phyloP scores from a whole-genome alignment of 306 rosid species.

The Myrica gale region DNA sequence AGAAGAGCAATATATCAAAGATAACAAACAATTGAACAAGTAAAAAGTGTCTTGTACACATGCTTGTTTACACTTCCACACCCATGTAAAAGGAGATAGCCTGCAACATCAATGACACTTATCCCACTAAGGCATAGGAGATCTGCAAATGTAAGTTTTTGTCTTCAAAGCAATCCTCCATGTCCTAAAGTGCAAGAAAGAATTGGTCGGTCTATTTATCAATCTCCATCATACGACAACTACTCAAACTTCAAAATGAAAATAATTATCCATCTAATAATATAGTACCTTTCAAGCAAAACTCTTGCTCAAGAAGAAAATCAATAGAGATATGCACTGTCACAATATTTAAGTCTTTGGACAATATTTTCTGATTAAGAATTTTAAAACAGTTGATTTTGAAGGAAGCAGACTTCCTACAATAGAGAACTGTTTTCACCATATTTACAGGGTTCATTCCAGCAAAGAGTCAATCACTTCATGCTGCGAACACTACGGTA shows the following conservation, averaged over 20 bases:
- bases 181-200: not conserved
- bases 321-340: not conserved
- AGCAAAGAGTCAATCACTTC: constrained; percentile 5
- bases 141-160: not conserved
- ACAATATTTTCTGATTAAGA: not conserved
- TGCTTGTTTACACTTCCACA: not conserved
- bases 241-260: not conserved
- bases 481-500: not conserved
- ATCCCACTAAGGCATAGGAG: not conserved
- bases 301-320: not conserved
- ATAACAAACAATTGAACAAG: not conserved
- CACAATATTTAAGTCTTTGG: not conserved
- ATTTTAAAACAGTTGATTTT: not conserved
- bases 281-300: not conserved
- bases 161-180: not conserved
- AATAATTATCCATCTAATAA: not conserved
- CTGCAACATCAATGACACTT: not conserved
- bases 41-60: not conserved
- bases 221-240: too few species aligned
- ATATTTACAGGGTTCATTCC: not conserved
- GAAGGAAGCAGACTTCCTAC: not conserved
- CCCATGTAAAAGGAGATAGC: not conserved
- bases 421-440: constrained; percentile 1
- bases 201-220: too few species aligned
- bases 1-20: not conserved